phyloP scores from a whole-genome alignment of 2,329 filamentous ascomycete species.

The Venturia oleaginea region DNA sequence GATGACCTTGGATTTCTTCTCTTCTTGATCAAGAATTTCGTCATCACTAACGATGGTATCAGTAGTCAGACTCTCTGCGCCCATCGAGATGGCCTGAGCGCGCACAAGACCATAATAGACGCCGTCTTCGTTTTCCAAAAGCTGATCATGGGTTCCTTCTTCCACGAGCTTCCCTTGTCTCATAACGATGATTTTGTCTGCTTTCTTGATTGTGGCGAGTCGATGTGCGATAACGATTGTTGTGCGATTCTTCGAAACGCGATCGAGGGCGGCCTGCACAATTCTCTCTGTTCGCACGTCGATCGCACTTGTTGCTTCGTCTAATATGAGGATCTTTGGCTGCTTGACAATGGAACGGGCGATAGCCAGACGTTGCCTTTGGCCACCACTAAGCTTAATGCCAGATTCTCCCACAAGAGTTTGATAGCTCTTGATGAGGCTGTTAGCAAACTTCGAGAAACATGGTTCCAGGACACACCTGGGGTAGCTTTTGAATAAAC shows the following conservation, averaged over 20 bases:
- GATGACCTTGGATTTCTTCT: constrained; percentile 14
- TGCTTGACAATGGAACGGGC: constrained; percentile 60
- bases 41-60: constrained; percentile 15
- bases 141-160: constrained; percentile 63
- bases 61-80: constrained; percentile 19
- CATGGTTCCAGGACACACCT: constrained; percentile 10
- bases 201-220: constrained; percentile 65
- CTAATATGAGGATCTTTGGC: constrained; percentile 59
- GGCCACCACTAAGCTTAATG: constrained; percentile 72
- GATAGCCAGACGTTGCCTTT: constrained; percentile 74
- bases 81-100: constrained; percentile 29
- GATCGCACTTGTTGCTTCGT: constrained; percentile 66
- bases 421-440: constrained; percentile 49
- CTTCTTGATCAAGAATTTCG: constrained; percentile 14
- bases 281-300: constrained; percentile 46
- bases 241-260: constrained; percentile 53
- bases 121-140: constrained; percentile 52
- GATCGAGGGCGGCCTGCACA: constrained; percentile 50
- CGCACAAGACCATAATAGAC: constrained; percentile 60
- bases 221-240: constrained; percentile 74
- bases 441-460: background rate
- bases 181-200: constrained; percentile 70
- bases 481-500: constrained; percentile 27
- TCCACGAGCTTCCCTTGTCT: constrained; percentile 63
- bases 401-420: constrained; percentile 70